These are phyloP conservation scores for Talaromyces sp. DNA, from an alignment of 2,329 filamentous ascomycete species.

Conservation along the genomic window DNA sequence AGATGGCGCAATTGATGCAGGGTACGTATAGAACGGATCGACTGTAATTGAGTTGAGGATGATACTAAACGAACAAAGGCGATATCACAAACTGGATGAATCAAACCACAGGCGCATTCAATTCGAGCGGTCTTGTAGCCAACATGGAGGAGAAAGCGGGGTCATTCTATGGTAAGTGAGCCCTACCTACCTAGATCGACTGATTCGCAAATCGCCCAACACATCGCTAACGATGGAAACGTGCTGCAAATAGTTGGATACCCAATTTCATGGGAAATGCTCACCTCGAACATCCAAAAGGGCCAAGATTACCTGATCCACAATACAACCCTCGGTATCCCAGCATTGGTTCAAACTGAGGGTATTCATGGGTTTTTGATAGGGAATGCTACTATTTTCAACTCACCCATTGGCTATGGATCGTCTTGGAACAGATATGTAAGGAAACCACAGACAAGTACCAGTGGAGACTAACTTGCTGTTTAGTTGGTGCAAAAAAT, in stretches of 20 bases:
- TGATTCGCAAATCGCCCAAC: not conserved
- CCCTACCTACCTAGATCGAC: too few species aligned
- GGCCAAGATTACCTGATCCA: constrained; percentile 69
- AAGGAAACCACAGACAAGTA: not conserved
- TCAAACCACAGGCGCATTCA: constrained; percentile 64
- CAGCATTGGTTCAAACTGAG: constrained; percentile 71
- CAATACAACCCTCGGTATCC: constrained; percentile 68
- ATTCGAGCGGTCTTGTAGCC: constrained; percentile 63
- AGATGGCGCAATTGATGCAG: constrained; percentile 67
- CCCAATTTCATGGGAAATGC: constrained; percentile 62
- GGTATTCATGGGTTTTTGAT: constrained; percentile 70
- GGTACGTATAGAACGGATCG: constrained; percentile 30
- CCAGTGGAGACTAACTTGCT: not conserved
- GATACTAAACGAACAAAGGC: constrained; percentile 35
- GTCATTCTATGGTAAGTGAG: constrained; percentile 57
- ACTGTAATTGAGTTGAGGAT: not conserved
- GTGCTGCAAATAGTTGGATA: constrained; percentile 56
- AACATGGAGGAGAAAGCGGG: constrained; percentile 67
- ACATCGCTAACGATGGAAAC: not conserved
- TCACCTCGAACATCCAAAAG: constrained; percentile 61
- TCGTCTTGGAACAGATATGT: constrained; percentile 67
- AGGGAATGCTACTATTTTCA: constrained; percentile 74
- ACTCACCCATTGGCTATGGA: constrained; percentile 70
- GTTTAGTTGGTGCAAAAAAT: constrained; percentile 60
- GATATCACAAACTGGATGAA: constrained; percentile 74